Base-by-base conservation (phyloP, 139 green algal species). In the Micractinium conductrix region DNA sequence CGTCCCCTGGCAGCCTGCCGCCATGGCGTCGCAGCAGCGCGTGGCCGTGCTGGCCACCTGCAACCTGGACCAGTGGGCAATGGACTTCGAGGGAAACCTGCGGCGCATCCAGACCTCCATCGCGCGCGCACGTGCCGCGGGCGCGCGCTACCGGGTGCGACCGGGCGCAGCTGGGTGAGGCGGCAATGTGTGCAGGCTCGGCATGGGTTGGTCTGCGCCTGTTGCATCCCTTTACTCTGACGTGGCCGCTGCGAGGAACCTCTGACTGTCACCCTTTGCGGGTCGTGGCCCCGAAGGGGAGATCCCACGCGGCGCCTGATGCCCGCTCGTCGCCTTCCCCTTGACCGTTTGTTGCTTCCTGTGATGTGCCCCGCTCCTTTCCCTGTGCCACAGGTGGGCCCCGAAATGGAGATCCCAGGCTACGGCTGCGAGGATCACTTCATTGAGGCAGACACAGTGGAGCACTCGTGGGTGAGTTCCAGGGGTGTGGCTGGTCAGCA, bases 381-480 rank as follows among this genome's bases (percentile, higher is more conserved):
- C n/a, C n/a, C n/a, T n/a, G n/a, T n/a, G n/a, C n/a, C n/a, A 73
- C 84, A 89, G 93, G 88, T 98, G 5, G 97, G 97, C 0, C 97
- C 97, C 0, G 97, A 99, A 90, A 89, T 99, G 69, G 97, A 99
- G 86, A 80, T 99, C 0, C 90, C 92, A 16, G 97, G 97, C 16
- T 99, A 99, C 81, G 96, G 97, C n/a, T 99, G 97, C 85, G 97
- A 99, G 87, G 97, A 99, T 82, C 97, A 99, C 83, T 99, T 99
- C 79, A 86, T 92, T 78, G 97, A 99, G 90, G 86, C 78, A 12
- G 95, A 98, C 88, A 98, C 95, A 0, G 89, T 96, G 4, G 90
- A 92, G 24, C 96, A 98, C 88, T 96, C 87, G 21, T 99, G 96
- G 96, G 97, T 83, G 62, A 21, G 74, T 30, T n/a, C n/a, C n/a